These are phyloP conservation scores for Xanthoceras sorbifolium DNA, from an alignment of 345 rosid genomes.

Conservation along the genomic window DNA sequence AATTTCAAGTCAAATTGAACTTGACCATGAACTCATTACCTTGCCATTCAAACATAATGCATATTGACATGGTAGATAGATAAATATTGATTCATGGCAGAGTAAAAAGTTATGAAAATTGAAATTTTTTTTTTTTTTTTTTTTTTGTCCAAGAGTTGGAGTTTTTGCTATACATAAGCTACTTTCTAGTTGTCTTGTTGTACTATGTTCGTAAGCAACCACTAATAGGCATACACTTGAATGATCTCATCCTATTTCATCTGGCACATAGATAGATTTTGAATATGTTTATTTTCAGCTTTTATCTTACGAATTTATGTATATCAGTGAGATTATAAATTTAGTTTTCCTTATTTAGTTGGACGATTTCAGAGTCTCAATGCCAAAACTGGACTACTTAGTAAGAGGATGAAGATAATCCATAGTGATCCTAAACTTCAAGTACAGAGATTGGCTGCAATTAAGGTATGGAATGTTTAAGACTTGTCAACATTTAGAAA, in stretches of 20 bases:
- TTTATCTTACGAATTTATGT: not conserved
- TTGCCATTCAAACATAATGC: not conserved
- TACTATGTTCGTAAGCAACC: not conserved
- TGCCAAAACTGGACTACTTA: slow-evolving; percentile 92
- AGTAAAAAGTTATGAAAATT: too few relatives aligned
- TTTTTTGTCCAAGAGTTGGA: not conserved
- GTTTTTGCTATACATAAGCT: not conserved
- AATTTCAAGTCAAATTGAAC: not conserved
- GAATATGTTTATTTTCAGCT: not conserved
- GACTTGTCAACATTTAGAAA: not conserved
- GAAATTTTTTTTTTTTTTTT: too few relatives aligned
- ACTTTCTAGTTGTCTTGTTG: not conserved
- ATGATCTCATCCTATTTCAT: not conserved
- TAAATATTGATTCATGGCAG: not conserved
- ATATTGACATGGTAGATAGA: not conserved
- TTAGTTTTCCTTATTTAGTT: slow-evolving; percentile 51
- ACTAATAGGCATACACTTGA: not conserved
- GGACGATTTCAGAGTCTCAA: slow-evolving; percentile 78
- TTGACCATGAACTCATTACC: not conserved
- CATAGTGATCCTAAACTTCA: slow-evolving; percentile 81
- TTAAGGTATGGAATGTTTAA: slow-evolving; percentile 55
- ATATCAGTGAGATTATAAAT: slow-evolving; percentile 15
- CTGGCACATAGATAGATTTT: not conserved
- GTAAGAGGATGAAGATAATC: slow-evolving; percentile 87
- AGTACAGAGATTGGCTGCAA: slow-evolving; percentile 91